These are phyloP conservation scores for Pseudogymnoascus sp. DNA, from an alignment of 2,329 filamentous ascomycete genomes.

Conservation along the genomic window DNA sequence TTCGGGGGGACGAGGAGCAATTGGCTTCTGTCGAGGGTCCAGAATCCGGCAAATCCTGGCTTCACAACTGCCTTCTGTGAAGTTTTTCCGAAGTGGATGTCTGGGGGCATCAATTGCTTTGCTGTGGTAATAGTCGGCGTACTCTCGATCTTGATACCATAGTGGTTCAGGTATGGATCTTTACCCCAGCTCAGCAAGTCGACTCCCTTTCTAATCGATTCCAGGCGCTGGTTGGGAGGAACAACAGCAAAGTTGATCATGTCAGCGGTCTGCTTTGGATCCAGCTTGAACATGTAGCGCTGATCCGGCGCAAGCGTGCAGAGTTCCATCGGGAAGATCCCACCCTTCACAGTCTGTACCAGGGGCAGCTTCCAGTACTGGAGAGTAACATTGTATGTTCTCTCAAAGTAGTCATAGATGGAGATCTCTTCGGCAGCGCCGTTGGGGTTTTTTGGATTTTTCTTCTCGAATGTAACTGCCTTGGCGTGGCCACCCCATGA, in stretches of 20 bases:
- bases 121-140: conserved; percentile 24
- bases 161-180: conserved; percentile 65
- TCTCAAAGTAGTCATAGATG: conserved; percentile 48
- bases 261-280: conserved; percentile 50
- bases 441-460: conserved; percentile 35
- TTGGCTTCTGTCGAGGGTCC: conserved; percentile 2
- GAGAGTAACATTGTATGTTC: conserved; percentile 47
- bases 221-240: conserved; percentile 59
- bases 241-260: conserved; percentile 96
- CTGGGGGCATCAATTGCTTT: neutral
- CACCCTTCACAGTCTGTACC: conserved; percentile 47
- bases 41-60: neutral
- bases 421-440: conserved; percentile 25
- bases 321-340: conserved; percentile 55
- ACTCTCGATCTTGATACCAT: conserved; percentile 61
- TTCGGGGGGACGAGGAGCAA: neutral
- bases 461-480: conserved; percentile 49
- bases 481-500: conserved; percentile 41
- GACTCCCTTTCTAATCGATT: conserved; percentile 62
- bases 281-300: conserved; percentile 56
- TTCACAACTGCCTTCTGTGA: conserved; percentile 3
- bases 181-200: conserved; percentile 56
- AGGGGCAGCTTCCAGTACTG: conserved; percentile 45
- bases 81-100: conserved; percentile 1
- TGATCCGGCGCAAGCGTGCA: conserved; percentile 47